Base-by-base conservation (phyloP, 2,329 filamentous ascomycete genomes). In the Ascochyta rabiei region DNA sequence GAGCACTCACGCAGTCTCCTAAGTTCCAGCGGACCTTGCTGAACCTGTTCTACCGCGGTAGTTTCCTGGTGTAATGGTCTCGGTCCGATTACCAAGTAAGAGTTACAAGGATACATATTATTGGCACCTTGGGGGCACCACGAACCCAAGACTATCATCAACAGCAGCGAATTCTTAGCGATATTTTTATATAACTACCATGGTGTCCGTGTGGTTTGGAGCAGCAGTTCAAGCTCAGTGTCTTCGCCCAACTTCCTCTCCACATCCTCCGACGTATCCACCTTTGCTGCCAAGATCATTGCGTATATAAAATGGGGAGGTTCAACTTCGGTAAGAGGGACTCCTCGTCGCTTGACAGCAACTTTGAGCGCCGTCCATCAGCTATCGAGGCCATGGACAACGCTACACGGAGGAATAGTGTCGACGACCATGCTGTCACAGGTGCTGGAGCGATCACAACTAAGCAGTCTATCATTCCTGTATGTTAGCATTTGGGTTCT, bases 391-490 rank as follows among this genome's bases (percentile, higher is more conserved):
- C 61, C 6, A 58, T 63, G 19, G 56, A 55, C 15, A 53, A 58
- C 33, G 40, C 51, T 19, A 54, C 50, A n/a, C 47, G 53, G 15
- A 57, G 61, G 39, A 48, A 60, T 39, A 61, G 57, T 23, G 60
- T 67, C 16, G 58, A 62, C 41, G 62, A 68, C 34, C 61, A 63
- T 38, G 60, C 49, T 10, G 60, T 68, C 19, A 68, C 63, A 12
- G 61, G 63, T 41, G 64, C 64, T 41, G 60, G 57, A 21, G 54
- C 64, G 48, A 66, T 86, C 45, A 84, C 84, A 0, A 79, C 78
- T 0, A 69, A 74, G 8, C 87, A 91, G 57, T 89, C 87, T 0
- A 79, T 89, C 66, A 87, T 86, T 23, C 52, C 52, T 19, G 52
- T 55, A 55, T 4, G 52, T 46, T 31, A 12, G 18, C 13, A 2